phyloP scores from a whole-genome alignment of 2,329 filamentous ascomycete genomes.

The Tricladium varicosporioides region DNA sequence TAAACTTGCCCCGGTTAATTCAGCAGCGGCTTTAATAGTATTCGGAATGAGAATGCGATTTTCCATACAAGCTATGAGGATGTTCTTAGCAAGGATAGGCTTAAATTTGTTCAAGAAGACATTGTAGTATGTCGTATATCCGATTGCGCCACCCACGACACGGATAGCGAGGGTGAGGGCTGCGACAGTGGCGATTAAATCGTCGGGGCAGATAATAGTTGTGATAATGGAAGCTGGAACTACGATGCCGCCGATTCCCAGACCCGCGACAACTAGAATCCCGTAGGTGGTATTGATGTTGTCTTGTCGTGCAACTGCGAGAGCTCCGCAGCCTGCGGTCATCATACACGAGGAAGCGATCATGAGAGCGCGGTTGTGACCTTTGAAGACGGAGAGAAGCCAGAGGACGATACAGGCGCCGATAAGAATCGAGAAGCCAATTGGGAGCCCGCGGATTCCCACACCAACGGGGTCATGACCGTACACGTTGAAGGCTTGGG shows the following conservation, averaged over 20 bases:
- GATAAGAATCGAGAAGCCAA: slow-evolving; percentile 59
- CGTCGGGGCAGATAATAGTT: slow-evolving; percentile 67
- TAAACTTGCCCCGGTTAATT: slow-evolving; percentile 51
- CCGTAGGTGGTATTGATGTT: slow-evolving; percentile 56
- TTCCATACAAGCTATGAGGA: slow-evolving; percentile 16
- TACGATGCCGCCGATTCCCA: slow-evolving; percentile 66
- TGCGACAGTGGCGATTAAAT: slow-evolving; percentile 67
- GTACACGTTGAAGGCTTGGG: slow-evolving; percentile 61
- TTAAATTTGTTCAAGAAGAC: slow-evolving; percentile 46
- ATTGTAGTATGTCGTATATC: slow-evolving; percentile 59
- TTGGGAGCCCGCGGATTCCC: slow-evolving; percentile 60
- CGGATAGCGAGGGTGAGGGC: slow-evolving; percentile 69
- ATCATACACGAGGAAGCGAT: slow-evolving; percentile 59
- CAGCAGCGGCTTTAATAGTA: slow-evolving; percentile 49
- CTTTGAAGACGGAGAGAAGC: slow-evolving; percentile 57
- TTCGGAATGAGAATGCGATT: slow-evolving; percentile 33
- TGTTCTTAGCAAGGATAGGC: slow-evolving; percentile 27
- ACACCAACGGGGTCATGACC: slow-evolving; percentile 62
- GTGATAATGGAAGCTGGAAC: slow-evolving; percentile 67
- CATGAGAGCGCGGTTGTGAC: slow-evolving; percentile 58
- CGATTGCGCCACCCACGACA: slow-evolving; percentile 64
- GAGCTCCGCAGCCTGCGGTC: slow-evolving; percentile 57
- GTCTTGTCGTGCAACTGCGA: slow-evolving; percentile 49
- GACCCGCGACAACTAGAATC: slow-evolving; percentile 56
- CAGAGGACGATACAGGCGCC: slow-evolving; percentile 59